Percentiles rank a stretch among this genome's conserved stretches.
These are phyloP conservation scores for Ganoderma lucidum DNA, from an alignment of 1,284 basidiomycete species.

Conservation along the genomic window DNA sequence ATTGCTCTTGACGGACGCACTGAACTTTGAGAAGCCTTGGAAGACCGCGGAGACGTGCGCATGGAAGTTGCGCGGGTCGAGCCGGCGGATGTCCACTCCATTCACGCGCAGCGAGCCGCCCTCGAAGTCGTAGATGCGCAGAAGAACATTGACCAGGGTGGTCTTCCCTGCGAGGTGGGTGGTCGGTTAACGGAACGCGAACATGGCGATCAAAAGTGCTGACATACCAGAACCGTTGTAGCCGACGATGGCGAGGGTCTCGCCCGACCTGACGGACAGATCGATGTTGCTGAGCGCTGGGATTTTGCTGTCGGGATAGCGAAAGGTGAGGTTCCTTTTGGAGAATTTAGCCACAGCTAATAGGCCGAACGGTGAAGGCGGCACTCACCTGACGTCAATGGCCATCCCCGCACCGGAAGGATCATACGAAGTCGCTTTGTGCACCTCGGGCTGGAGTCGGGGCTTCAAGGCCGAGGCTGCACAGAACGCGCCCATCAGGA, in stretches of 20 bases:
- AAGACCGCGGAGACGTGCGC: constrained; percentile 78
- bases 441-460: constrained; percentile 63
- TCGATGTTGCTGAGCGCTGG: constrained; percentile 73
- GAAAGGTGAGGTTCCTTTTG: constrained; percentile 71
- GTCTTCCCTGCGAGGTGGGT: constrained; percentile 69
- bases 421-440: constrained; percentile 57
- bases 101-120: constrained; percentile 73
- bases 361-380: not conserved
- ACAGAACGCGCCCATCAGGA: constrained; percentile 84
- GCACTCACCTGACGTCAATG: constrained; percentile 69
- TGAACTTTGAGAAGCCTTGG: constrained; percentile 83
- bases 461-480: constrained; percentile 76
- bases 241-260: constrained; percentile 84
- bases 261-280: constrained; percentile 74
- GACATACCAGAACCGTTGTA: constrained; percentile 78
- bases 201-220: constrained; percentile 13
- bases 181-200: not conserved
- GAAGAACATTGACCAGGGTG: constrained; percentile 79
- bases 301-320: constrained; percentile 75
- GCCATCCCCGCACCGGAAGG: constrained; percentile 63
- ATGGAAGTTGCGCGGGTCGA: constrained; percentile 75
- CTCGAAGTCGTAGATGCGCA: constrained; percentile 80
- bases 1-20: constrained; percentile 76
- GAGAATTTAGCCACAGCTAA: constrained; percentile 11
- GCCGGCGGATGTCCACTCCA: constrained; percentile 66